Percentiles rank a stretch among this genome's conserved stretches.
Evolutionary conservation across 345 rosid species (phyloP).

Genomic region (Gossypium bickii): DNA sequence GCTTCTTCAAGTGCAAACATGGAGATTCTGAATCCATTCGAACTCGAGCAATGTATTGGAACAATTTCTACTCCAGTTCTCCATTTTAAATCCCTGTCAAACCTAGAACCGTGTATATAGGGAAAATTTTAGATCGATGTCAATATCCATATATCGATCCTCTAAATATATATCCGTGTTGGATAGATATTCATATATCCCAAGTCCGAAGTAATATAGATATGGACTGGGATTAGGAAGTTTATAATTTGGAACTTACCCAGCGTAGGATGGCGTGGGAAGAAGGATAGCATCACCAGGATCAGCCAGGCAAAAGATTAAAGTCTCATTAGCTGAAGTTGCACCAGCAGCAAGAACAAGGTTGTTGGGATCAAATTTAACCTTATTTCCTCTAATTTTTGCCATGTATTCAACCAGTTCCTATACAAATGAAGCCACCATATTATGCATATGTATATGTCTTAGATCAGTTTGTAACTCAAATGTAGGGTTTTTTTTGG

Average conservation of each 20-base stretch:
- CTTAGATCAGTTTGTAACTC: not conserved
- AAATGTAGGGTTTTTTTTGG: not conserved
- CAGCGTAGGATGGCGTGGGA: conserved; percentile 91
- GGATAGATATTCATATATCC: no score
- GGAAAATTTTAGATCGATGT: no score
- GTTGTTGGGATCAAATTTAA: conserved; percentile 56
- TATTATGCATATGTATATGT: not conserved
- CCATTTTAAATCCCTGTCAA: conserved; percentile 85
- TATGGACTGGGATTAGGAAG: no score
- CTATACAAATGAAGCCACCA: conserved; percentile 24
- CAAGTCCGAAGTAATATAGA: no score
- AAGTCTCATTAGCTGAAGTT: conserved; percentile 85
- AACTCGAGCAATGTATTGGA: conserved; percentile 53
- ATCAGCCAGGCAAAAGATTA: conserved; percentile 79
- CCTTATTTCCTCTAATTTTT: conserved; percentile 62
- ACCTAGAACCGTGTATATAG: conserved; percentile 30
- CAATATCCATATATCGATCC: no score
- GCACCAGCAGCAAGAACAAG: conserved; percentile 87
- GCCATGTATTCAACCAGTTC: conserved; percentile 63
- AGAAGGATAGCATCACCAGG: conserved; percentile 88
- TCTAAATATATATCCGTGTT: no score
- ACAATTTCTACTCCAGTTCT: conserved; percentile 60
- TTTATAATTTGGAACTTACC: conserved; percentile 33
- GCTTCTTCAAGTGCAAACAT: conserved; percentile 62
- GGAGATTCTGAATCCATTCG: conserved; percentile 55